A percentile compares a stretch with the other conserved stretches of the same genome.
phyloP scores from a whole-genome alignment of 2,329 filamentous ascomycete genomes.

The Metarhizium humberi region DNA sequence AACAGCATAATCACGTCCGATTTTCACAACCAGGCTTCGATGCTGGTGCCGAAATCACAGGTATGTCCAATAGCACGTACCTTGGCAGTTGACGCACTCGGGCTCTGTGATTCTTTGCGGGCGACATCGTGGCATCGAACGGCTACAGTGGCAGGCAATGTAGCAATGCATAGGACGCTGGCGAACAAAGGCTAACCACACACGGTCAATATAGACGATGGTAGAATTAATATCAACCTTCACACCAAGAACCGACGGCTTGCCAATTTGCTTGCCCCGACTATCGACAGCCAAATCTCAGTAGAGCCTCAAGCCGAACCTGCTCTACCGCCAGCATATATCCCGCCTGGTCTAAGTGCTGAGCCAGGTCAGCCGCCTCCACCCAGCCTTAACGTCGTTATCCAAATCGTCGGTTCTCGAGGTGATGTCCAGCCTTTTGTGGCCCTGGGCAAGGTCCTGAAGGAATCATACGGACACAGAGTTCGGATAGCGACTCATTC shows the following conservation, averaged over 20 bases:
- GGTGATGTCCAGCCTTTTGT: constrained; percentile 72
- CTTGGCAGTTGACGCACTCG: not conserved
- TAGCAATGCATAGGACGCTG: not conserved
- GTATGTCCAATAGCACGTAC: constrained; percentile 20
- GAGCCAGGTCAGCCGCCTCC: constrained; percentile 47
- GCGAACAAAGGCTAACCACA: not conserved
- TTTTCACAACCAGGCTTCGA: constrained; percentile 54
- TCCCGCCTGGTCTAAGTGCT: constrained; percentile 63
- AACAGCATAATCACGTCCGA: constrained; percentile 44
- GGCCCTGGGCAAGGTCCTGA: constrained; percentile 56
- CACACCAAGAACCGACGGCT: constrained; percentile 59
- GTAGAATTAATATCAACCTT: constrained; percentile 72
- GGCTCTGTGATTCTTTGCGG: too few species aligned
- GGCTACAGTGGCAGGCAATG: not conserved
- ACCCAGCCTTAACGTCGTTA: constrained; percentile 57
- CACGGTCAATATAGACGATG: constrained; percentile 46
- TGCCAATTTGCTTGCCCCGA: constrained; percentile 57
- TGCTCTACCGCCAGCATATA: constrained; percentile 56
- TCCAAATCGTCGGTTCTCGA: constrained; percentile 66
- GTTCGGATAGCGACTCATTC: constrained; percentile 66
- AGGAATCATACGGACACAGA: constrained; percentile 57
- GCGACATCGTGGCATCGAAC: too few species aligned
- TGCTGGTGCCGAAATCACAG: constrained; percentile 49
- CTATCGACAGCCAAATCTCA: constrained; percentile 47
- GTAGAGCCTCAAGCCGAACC: constrained; percentile 35